Percentiles rank a stretch among this genome's conserved stretches.
phyloP scores from a whole-genome alignment of 441 rosid genomes.

The Aleurites moluccanus region DNA sequence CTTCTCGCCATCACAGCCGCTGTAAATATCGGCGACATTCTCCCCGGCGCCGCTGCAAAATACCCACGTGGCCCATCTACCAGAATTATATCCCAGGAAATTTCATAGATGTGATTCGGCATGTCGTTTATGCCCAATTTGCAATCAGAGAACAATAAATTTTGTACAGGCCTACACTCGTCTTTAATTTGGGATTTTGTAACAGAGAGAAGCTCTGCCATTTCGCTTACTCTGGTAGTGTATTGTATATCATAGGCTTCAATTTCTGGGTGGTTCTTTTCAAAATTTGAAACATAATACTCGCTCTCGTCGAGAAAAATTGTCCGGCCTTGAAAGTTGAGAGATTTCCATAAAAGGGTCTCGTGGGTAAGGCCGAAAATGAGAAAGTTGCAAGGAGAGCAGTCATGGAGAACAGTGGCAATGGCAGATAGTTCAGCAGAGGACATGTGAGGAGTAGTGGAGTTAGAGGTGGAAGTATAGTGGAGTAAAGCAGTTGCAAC shows the following conservation, averaged over 20 bases:
- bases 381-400: slow-evolving; percentile 60
- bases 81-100: slow-evolving; percentile 77
- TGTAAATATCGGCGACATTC: slow-evolving; percentile 84
- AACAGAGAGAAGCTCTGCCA: slow-evolving; percentile 34
- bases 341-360: slow-evolving; percentile 76
- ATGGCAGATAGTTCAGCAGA: slow-evolving; percentile 60
- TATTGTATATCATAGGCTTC: slow-evolving; percentile 81
- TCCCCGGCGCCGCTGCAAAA: slow-evolving; percentile 57
- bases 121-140: slow-evolving; percentile 68
- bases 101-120: slow-evolving; percentile 75
- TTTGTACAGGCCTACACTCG: slow-evolving; percentile 82
- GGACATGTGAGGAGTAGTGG: slow-evolving; percentile 55
- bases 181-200: slow-evolving; percentile 34
- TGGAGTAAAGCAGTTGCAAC: slow-evolving; percentile 65
- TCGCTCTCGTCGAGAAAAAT: slow-evolving; percentile 77
- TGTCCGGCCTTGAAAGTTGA: slow-evolving; percentile 66
- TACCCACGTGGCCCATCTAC: slow-evolving; percentile 83
- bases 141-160: slow-evolving; percentile 80
- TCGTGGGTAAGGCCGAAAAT: slow-evolving; percentile 79
- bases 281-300: slow-evolving; percentile 61
- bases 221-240: slow-evolving; percentile 64
- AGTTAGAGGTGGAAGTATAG: slow-evolving; percentile 53
- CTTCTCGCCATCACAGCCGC: slow-evolving; percentile 71
- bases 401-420: slow-evolving; percentile 43
- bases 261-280: slow-evolving; percentile 54